phyloP scores from a whole-genome alignment of 192 early-diverging fungal genomes.

The Podochytrium sp. region DNA sequence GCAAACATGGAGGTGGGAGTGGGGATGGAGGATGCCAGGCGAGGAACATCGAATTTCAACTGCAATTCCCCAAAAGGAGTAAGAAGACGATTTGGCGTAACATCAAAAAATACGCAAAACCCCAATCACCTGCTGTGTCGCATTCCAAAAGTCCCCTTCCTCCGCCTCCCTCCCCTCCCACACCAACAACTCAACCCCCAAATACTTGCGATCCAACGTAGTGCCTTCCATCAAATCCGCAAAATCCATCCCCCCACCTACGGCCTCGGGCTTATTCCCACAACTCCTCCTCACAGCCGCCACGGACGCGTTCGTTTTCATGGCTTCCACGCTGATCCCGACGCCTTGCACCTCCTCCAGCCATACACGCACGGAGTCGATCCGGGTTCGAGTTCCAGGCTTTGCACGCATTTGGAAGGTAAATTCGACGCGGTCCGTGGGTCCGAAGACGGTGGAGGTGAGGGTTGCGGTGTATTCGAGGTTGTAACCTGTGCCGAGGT shows the following conservation, averaged over 20 bases:
- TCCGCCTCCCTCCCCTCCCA: constrained; percentile 30
- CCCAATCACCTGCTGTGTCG: constrained; percentile 13
- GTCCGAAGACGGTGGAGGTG: constrained; percentile 21
- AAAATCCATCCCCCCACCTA: neutral
- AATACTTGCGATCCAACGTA: constrained; percentile 20
- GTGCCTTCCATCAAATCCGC: constrained; percentile 15
- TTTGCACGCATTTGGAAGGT: constrained; percentile 22
- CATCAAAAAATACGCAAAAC: neutral
- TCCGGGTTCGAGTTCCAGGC: neutral
- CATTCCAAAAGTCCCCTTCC: constrained; percentile 33
- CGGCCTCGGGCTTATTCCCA: neutral
- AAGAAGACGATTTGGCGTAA: neutral
- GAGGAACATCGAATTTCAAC: constrained; percentile 29
- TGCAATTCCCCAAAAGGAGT: neutral
- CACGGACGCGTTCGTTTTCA: neutral
- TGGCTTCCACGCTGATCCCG: constrained; percentile 9
- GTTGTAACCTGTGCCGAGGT: constrained; percentile 10
- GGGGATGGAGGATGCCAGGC: neutral
- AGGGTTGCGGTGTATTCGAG: constrained; percentile 19
- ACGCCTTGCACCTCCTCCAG: constrained; percentile 37
- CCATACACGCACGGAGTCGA: constrained; percentile 24
- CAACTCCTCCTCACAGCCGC: neutral
- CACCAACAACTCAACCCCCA: constrained; percentile 7
- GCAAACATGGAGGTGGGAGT: constrained; percentile 10
- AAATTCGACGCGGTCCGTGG: constrained; percentile 20